A percentile compares a stretch with the other conserved stretches of the same genome.
Evolutionary conservation across 192 early-diverging fungal genomes (phyloP).

Genomic region (Ramicandelaber brevisporus): DNA sequence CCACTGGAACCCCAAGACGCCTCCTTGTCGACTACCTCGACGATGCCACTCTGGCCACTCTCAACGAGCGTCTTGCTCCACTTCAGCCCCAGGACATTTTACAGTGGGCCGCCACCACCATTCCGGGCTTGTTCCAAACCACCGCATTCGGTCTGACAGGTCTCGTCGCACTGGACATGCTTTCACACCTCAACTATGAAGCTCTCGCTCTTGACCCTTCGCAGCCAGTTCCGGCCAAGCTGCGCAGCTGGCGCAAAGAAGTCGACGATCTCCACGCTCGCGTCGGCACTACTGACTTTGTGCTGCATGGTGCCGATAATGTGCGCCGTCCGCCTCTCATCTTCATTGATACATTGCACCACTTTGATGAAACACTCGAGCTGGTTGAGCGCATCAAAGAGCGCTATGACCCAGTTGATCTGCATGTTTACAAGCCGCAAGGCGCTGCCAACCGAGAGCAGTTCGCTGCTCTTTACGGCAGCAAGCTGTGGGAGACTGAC

Average conservation of each 20-base stretch:
- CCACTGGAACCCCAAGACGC: too few relatives aligned
- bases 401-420: conserved; percentile 36
- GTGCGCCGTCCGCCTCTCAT: conserved; percentile 49
- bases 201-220: too few relatives aligned
- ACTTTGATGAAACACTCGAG: conserved; percentile 78
- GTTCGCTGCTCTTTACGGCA: conserved; percentile 47
- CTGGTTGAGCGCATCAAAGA: conserved; percentile 36
- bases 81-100: conserved; percentile 56
- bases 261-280: conserved; percentile 8
- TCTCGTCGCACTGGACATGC: conserved; percentile 65
- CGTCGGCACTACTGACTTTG: conserved; percentile 7
- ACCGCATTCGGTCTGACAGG: conserved; percentile 89
- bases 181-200: conserved; percentile 35
- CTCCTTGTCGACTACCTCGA: conserved; percentile 13
- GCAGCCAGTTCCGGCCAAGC: too few relatives aligned
- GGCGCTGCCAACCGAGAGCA: conserved; percentile 26
- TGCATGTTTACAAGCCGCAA: conserved; percentile 51
- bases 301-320: conserved; percentile 9
- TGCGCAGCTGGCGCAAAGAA: too few relatives aligned
- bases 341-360: conserved; percentile 87
- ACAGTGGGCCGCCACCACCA: conserved; percentile 60
- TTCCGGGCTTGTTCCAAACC: conserved; percentile 67
- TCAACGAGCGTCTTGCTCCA: conserved; percentile 44
- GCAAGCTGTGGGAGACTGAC: conserved; percentile 60
- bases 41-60: conserved; percentile 26